A percentile compares a stretch with the other conserved stretches of the same genome.
phyloP scores from a whole-genome alignment of 306 rosid species.

The Sicyos baderoa region DNA sequence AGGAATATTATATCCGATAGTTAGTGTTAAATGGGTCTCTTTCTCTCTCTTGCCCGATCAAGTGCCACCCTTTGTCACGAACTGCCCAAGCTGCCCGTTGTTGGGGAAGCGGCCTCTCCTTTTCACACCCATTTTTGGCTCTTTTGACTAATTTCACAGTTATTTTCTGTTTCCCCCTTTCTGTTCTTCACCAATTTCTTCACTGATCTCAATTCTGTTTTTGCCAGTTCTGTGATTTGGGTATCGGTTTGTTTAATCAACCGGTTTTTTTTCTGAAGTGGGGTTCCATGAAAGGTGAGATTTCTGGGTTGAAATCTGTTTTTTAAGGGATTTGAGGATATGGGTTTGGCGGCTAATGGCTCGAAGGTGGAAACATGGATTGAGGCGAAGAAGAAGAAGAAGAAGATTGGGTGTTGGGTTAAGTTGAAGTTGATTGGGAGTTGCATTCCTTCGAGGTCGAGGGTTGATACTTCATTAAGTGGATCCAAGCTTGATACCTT shows the following conservation, averaged over 20 bases:
- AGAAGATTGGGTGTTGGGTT: conserved; percentile 44
- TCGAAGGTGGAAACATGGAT: conserved; percentile 57
- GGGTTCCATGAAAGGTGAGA: conserved; percentile 22
- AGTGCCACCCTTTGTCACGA: conserved; percentile 31
- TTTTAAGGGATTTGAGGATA: conserved; percentile 26
- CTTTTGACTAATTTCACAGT: conserved; percentile 16
- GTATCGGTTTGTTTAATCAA: not conserved
- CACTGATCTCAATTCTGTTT: no score
- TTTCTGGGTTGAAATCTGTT: conserved; percentile 24
- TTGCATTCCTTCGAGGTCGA: conserved; percentile 79
- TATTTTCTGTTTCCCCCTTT: no score
- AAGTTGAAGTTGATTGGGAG: conserved; percentile 51
- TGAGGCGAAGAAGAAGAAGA: conserved; percentile 29
- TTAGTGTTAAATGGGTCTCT: not conserved
- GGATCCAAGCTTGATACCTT: conserved; percentile 74
- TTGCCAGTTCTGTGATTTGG: not conserved
- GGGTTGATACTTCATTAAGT: conserved; percentile 58
- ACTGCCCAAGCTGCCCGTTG: conserved; percentile 39
- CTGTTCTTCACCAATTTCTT: no score
- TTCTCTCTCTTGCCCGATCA: conserved; percentile 47
- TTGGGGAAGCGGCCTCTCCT: conserved; percentile 27
- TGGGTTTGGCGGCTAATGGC: conserved; percentile 62
- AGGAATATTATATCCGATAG: no score
- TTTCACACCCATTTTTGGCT: conserved; percentile 14
- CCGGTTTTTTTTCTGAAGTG: conserved; percentile 15